Percentiles rank a stretch among this genome's conserved stretches.
phyloP scores from a whole-genome alignment of 2,329 filamentous ascomycete species.

The Westerdykella aurantiaca region DNA sequence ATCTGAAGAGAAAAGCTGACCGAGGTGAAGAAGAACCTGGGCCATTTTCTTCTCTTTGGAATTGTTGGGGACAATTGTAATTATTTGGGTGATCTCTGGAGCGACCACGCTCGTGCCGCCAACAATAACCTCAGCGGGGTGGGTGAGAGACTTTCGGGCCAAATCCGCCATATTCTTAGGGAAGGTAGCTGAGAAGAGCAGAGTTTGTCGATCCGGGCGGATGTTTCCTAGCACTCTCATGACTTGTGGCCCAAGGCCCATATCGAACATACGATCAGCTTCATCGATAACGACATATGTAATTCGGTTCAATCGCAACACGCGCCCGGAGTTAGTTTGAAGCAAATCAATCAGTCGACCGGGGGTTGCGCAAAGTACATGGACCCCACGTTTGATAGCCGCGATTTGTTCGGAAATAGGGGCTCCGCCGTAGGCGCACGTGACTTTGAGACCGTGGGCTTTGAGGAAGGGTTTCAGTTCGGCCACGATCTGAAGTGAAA shows the following conservation, averaged over 20 bases:
- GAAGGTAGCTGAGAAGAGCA: constrained; percentile 95
- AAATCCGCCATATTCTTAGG: constrained; percentile 86
- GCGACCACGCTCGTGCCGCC: constrained; percentile 71
- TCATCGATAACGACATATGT: constrained; percentile 96
- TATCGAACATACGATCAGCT: constrained; percentile 98
- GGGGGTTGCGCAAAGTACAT: constrained; percentile 82
- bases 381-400: constrained; percentile 88
- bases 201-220: constrained; percentile 85
- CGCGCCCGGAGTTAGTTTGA: constrained; percentile 86
- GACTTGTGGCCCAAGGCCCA: constrained; percentile 98
- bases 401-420: constrained; percentile 98
- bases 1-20: constrained; percentile 77
- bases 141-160: constrained; percentile 79
- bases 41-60: constrained; percentile 71
- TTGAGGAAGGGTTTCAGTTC: constrained; percentile 95
- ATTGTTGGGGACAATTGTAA: constrained; percentile 62
- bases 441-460: constrained; percentile 73
- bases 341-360: constrained; percentile 94
- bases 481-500: constrained; percentile 87
- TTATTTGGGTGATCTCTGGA: constrained; percentile 77
- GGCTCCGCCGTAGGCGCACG: constrained; percentile 90
- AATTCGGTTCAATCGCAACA: constrained; percentile 82
- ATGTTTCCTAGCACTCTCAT: constrained; percentile 94
- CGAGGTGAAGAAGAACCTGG: constrained; percentile 77
- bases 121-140: constrained; percentile 85